Percentiles rank a stretch among this genome's conserved stretches.
phyloP scores from a whole-genome alignment of 2,329 filamentous ascomycete genomes.

The Venturia effusa region DNA sequence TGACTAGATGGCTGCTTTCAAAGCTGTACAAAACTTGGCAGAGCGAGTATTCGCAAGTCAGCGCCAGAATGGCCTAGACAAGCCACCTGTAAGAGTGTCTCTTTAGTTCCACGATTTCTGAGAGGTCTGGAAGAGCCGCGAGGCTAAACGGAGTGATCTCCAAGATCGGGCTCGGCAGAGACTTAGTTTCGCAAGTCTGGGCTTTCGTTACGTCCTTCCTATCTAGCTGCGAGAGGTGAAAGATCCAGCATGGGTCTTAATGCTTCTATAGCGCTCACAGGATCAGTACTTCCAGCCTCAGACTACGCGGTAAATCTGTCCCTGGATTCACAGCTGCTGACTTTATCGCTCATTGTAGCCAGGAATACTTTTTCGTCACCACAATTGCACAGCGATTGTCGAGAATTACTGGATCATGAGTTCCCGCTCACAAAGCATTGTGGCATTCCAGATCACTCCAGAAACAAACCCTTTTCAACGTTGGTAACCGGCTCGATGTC shows the following conservation, averaged over 20 bases:
- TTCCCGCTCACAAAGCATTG: background rate
- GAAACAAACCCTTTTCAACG: background rate
- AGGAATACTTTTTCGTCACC: no score
- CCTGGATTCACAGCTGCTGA: background rate
- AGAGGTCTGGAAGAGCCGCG: no score
- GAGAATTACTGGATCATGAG: background rate
- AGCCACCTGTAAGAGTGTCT: background rate
- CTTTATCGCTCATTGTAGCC: background rate
- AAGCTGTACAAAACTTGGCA: background rate
- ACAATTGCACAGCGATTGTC: background rate
- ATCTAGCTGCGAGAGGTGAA: background rate
- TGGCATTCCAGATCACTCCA: background rate
- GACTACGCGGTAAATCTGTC: background rate
- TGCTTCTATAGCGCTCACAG: background rate
- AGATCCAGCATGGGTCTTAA: background rate
- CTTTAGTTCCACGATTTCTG: background rate
- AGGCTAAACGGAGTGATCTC: no score
- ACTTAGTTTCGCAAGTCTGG: background rate
- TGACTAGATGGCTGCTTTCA: background rate
- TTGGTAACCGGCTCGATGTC: background rate
- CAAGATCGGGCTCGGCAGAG: no score
- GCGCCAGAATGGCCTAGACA: no score
- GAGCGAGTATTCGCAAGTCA: no score
- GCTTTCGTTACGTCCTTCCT: background rate
- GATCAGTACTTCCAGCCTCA: background rate